These are phyloP conservation scores for Coleophoma eucalyptorum DNA, from an alignment of 2,329 filamentous ascomycete genomes.

Conservation along the genomic window DNA sequence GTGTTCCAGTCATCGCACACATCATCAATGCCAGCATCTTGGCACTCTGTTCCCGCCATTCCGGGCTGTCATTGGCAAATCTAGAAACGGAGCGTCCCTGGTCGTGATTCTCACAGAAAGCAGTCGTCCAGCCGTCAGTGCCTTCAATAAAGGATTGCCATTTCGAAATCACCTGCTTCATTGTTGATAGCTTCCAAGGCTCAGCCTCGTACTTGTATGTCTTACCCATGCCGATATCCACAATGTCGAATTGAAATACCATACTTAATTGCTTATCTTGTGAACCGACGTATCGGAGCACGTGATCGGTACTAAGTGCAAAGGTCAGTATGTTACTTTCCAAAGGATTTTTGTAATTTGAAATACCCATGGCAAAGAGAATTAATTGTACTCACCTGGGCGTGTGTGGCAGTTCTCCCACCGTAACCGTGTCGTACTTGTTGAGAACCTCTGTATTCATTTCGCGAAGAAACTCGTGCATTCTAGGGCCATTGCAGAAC, in stretches of 20 bases:
- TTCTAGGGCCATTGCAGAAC: constrained; percentile 64
- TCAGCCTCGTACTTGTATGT: constrained; percentile 47
- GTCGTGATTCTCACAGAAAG: constrained; percentile 63
- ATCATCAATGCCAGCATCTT: constrained; percentile 51
- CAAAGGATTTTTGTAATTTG: no score
- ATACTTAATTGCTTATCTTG: constrained; percentile 60
- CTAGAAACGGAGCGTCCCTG: constrained; percentile 52
- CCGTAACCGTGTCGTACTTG: constrained; percentile 63
- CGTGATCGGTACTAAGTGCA: constrained; percentile 24
- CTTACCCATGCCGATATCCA: constrained; percentile 54
- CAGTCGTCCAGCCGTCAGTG: constrained; percentile 54
- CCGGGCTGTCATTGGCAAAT: constrained; percentile 30
- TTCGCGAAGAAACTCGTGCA: constrained; percentile 65
- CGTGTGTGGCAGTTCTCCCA: constrained; percentile 65
- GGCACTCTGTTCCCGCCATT: constrained; percentile 24
- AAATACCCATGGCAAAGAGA: no score
- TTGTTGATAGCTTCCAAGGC: constrained; percentile 40
- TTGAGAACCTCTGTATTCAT: constrained; percentile 57
- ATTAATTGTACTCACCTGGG: constrained; percentile 41
- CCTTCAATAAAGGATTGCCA: constrained; percentile 49
- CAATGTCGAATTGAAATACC: constrained; percentile 66
- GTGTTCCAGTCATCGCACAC: constrained; percentile 46
- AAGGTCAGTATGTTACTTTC: no score
- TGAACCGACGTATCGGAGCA: constrained; percentile 56
- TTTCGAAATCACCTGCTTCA: constrained; percentile 43